Conservation (phyloP, 2,329 filamentous ascomycete genomes). For the Colletotrichum destructivum region DNA sequence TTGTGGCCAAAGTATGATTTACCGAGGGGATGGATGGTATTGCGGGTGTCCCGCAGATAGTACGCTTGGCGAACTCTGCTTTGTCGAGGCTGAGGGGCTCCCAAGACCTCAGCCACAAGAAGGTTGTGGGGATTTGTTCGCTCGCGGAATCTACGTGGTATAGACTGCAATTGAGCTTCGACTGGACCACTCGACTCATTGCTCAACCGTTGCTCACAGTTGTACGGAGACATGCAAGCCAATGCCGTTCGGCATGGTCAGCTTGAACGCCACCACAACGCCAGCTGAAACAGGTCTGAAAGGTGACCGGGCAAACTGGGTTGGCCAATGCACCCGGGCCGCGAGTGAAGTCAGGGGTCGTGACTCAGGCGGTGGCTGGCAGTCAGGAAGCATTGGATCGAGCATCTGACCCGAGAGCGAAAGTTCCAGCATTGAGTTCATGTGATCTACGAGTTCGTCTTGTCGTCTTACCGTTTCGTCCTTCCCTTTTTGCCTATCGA, state of each 20-base stretch:
- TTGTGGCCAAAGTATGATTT: too few species aligned
- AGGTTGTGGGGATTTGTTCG: too few species aligned
- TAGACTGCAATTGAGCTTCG: too few species aligned
- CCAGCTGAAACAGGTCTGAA: slow-evolving; percentile 3
- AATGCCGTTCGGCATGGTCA: too few species aligned
- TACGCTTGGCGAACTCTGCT: too few species aligned
- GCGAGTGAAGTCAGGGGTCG: slow-evolving; percentile 1
- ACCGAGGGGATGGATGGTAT: too few species aligned
- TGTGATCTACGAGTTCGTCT: slow-evolving; percentile 23
- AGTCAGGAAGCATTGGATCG: slow-evolving; percentile 7
- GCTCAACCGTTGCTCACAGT: not conserved
- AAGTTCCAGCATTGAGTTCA: slow-evolving; percentile 18
- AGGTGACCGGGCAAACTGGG: not conserved
- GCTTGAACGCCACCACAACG: not conserved
- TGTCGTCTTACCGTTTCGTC: slow-evolving; percentile 15
- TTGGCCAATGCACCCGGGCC: slow-evolving; percentile 16
- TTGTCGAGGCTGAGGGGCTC: too few species aligned
- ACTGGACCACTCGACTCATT: not conserved
- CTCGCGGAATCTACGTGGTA: too few species aligned
- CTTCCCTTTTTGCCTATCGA: not conserved
- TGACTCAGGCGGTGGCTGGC: slow-evolving; percentile 28
- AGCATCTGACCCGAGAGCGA: slow-evolving; percentile 28
- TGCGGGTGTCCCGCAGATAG: too few species aligned
- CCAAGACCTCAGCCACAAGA: too few species aligned
- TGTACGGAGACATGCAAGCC: too few species aligned